Evolutionary conservation across 495 filamentous ascomycete genomes (phyloP), one percentile per base, ranked within the genome.

Genomic region (Penicillium ochrochloron): DNA sequence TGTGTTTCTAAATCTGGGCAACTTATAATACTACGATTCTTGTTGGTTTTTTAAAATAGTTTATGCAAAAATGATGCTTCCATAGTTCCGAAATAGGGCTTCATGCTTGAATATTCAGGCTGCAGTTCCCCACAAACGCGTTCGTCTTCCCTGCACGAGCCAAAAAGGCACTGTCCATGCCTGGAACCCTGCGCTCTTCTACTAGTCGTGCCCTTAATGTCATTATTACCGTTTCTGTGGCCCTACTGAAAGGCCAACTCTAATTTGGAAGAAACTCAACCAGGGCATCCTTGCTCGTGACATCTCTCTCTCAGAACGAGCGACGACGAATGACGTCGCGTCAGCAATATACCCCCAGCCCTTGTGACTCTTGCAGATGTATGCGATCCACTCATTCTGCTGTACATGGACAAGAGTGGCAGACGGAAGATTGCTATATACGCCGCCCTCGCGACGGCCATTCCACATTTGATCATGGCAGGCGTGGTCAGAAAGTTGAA

Each of bases 381-480:
- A n/a, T n/a, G n/a, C n/a, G n/a, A n/a, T n/a, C n/a, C n/a, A n/a
- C 60, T 57, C 7, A 63, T 59, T 17, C 34, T 71, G n/a, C 31
- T 66, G 5, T 60, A 52, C 27, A 64, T 75, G 39, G 71, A 75
- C 37, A 55, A 60, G 4, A 53, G 70, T 10, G 73, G 73, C 12
- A 60, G 73, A 6, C 65, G 71, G 14, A 54, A 27, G 10, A 56
- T 75, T 12, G 66, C 66, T 11, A 70, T 74, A 29, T 21, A 42
- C 12, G 73, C 69, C 23, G 69, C 65, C n/a, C 10, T 70, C 23
- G 57, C 46, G 14, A 67, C 65, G 65, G 66, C 48, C 11, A 44
- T 69, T 29, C 60, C 62, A 4, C 65, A 74, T 59, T 23, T 70
- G 1, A 65, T 73, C 17, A 73, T 75, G 44, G 64, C 69, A 17